phyloP scores from a whole-genome alignment of 176 grass and related monocot genomes.

The Raddia guianensis region DNA sequence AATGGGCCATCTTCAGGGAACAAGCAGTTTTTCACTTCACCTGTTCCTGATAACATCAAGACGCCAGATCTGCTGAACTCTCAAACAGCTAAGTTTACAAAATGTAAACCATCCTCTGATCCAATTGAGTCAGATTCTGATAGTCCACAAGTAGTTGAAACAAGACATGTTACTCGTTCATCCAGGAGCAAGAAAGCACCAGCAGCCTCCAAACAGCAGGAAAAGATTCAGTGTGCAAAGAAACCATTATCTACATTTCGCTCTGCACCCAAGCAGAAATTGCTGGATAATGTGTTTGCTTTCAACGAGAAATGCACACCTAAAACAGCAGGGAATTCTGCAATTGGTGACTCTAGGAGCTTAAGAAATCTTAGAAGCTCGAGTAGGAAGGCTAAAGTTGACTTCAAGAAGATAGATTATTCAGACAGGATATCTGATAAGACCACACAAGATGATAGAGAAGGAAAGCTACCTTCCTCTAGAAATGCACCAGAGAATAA shows the following conservation, averaged over 20 bases:
- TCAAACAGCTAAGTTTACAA: slow-evolving; percentile 55
- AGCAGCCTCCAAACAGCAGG: slow-evolving; percentile 39
- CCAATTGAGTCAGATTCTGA: slow-evolving; percentile 85
- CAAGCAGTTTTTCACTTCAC: slow-evolving; percentile 55
- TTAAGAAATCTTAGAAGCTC: slow-evolving; percentile 54
- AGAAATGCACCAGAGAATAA: slow-evolving; percentile 40
- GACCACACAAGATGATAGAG: slow-evolving; percentile 41
- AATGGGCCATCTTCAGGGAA: slow-evolving; percentile 51
- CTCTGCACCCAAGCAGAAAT: slow-evolving; percentile 57
- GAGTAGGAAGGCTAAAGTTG: slow-evolving; percentile 56
- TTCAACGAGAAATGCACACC: slow-evolving; percentile 55
- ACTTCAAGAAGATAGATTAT: slow-evolving; percentile 51
- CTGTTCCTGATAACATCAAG: slow-evolving; percentile 53
- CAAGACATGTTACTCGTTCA: slow-evolving; percentile 65
- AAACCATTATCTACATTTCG: slow-evolving; percentile 63
- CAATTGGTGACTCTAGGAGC: slow-evolving; percentile 43
- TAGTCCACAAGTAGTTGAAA: slow-evolving; percentile 64
- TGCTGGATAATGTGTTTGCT: slow-evolving; percentile 49
- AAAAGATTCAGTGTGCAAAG: slow-evolving; percentile 55
- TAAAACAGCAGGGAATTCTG: slow-evolving; percentile 40
- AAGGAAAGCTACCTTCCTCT: slow-evolving; percentile 36
- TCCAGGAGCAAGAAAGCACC: slow-evolving; percentile 51
- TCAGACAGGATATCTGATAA: slow-evolving; percentile 56
- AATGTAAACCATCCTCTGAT: slow-evolving; percentile 68
- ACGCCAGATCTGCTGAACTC: slow-evolving; percentile 43